Base-by-base conservation (phyloP, 1,284 basidiomycete species). In the Heimioporus retisporus region DNA sequence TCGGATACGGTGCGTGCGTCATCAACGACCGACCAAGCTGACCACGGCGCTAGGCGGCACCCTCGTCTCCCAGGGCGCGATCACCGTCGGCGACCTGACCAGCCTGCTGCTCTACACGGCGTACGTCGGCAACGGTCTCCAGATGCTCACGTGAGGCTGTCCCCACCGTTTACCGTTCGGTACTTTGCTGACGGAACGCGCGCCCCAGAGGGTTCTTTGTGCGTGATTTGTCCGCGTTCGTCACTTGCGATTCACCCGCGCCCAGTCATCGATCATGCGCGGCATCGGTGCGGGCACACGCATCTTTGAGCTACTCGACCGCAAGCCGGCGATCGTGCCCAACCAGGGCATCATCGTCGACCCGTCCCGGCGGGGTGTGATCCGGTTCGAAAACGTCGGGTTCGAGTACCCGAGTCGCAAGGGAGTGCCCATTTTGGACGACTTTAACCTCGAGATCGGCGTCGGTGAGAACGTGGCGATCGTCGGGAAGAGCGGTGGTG, bases 71-170 rank as follows among this genome's bases (percentile, higher is more conserved):
- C 85, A 87, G 31, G 95, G 95, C 4, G 88, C 90, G 53, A 97
- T 99, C 74, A 93, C 95, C 10, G 94, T 98, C 43, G 96, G 96
- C 10, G 95, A 97, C 73, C 81, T 98, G 73, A 97, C 94, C 2
- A 96, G 94, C 75, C 82, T 99, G 65, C 84, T 99, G 69, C 90
- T 99, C 68, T 99, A 99, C 80, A 97, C 96, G 35, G 94, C 95
- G 25, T 96, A 96, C 73, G 92, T 96, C 54, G 94, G 95, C 16
- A 91, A 88, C 70, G 92, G 93, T 43, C 79, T 94, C 65, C 90
- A 92, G 72, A 93, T 93, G 88, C 82, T 95, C 69, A 92, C 90
- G 93, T 95, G 77, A 75, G 90, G n/a, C 55, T 46, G 23, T 31
- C n/a, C 25, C 63, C 55, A 40, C 11, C 10, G 19, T 40, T 40